Evolutionary conservation across 805 yeast species (phyloP).

Genomic region (Wickerhamomyces chambardii): DNA sequence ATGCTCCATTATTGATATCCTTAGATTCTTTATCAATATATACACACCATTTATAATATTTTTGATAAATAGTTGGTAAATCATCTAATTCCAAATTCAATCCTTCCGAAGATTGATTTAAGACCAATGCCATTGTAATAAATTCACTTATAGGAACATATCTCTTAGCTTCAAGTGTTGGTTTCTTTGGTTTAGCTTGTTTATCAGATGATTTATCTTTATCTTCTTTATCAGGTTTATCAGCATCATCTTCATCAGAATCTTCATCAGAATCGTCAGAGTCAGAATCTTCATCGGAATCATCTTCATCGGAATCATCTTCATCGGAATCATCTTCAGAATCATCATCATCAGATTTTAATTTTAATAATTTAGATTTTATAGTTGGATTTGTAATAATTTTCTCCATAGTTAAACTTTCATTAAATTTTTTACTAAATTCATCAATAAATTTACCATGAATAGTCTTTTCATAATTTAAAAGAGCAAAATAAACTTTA

Average conservation of each 20-base stretch:
- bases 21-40: conserved; percentile 1
- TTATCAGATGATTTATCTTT: no score
- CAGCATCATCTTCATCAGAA: no score
- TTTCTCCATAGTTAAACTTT: neutral
- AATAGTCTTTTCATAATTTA: neutral
- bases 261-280: no score
- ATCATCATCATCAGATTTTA: no score
- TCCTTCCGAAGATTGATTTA: neutral
- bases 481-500: neutral
- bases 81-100: conserved; percentile 1
- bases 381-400: no score
- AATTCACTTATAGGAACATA: conserved; percentile 5
- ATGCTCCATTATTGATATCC: neutral
- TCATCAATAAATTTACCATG: neutral
- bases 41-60: conserved; percentile 6
- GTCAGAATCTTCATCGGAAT: no score
- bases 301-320: no score
- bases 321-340: no score
- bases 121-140: conserved; percentile 1
- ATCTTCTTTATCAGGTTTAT: neutral
- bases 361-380: no score
- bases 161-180: neutral
- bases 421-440: neutral
- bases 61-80: conserved; percentile 5
- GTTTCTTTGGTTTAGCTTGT: neutral